Base-by-base conservation (phyloP, 1,139 yeast species). In the Yarrowia galli region DNA sequence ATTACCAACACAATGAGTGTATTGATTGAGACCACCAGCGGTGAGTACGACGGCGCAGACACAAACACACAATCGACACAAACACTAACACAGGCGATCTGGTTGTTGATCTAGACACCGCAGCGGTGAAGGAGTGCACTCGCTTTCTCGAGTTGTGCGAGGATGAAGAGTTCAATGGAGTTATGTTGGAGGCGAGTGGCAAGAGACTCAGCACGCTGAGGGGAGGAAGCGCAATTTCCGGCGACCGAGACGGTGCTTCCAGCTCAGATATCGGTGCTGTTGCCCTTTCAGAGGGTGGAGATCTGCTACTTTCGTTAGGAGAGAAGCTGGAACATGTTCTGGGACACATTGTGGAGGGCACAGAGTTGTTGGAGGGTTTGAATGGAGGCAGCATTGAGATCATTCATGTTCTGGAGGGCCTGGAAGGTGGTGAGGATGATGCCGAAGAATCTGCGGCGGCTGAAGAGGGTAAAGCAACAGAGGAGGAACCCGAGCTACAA, bases 61-160 rank as follows among this genome's bases (percentile, higher is more conserved):
- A 20, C 25, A 9, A 65, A n/a, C 32, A 16, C 36, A 18, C 25
- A 12, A 16, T 8, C 25, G n/a, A 4, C 32, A 35, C 23, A 20
- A 8, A 23, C 8, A 25, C 40, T 45, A 42, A 42, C 25, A 36
- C 54, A 75, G 84, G 86, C 10, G 82, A 81, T 71, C 65, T 88
- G 18, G 88, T 86, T 15, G 75, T 87, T n/a, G 92, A 88, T 72
- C 74, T 87, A 35, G 73, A 76, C 58, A 70, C 73, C 13, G 73
- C 75, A 3, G 79, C 82, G 3, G 84, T 83, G 0, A 71, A 72
- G 32, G 81, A 82, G 53, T 77, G 83, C 54, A 75, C 75, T 67
- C 85, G 85, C 72, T 87, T 88, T 73, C 70, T 88, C 60, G 84
- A 86, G 71, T 79, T 87, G 18, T 86, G 90, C 76, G 81, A 84